phyloP scores from a whole-genome alignment of 192 early-diverging fungal species.

The Linderina pennispora region DNA sequence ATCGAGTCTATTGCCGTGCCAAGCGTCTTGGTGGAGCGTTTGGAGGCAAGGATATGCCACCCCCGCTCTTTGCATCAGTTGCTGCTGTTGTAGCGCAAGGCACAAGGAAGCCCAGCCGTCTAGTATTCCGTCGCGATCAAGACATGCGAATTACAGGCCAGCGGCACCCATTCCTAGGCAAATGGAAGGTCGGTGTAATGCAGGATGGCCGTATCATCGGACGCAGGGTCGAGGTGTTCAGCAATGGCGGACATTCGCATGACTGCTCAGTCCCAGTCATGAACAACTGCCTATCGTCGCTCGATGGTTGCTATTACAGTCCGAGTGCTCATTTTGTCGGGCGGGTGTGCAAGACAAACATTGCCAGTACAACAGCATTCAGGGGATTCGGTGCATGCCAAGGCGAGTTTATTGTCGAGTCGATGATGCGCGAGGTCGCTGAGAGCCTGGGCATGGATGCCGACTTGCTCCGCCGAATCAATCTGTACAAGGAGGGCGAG shows the following conservation, averaged over 20 bases:
- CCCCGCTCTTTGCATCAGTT: constrained; percentile 49
- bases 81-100: constrained; percentile 60
- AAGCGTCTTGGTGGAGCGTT: constrained; percentile 77
- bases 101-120: constrained; percentile 51
- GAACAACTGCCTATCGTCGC: constrained; percentile 56
- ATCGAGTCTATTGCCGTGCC: constrained; percentile 57
- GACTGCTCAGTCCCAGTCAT: constrained; percentile 54
- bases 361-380: constrained; percentile 67
- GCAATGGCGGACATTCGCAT: constrained; percentile 48
- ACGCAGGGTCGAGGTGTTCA: constrained; percentile 47
- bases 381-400: constrained; percentile 75
- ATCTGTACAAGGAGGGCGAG: constrained; percentile 59
- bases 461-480: constrained; percentile 50
- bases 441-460: constrained; percentile 52
- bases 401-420: constrained; percentile 67
- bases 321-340: constrained; percentile 56
- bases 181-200: constrained; percentile 65
- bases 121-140: constrained; percentile 65
- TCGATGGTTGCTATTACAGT: constrained; percentile 63
- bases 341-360: constrained; percentile 61
- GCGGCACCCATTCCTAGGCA: constrained; percentile 65
- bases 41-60: constrained; percentile 57
- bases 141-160: constrained; percentile 59
- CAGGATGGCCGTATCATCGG: constrained; percentile 56
- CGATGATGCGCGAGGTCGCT: constrained; percentile 60